Conservation (phyloP, 495 filamentous ascomycete species). For the Cryomyces minteri region DNA sequence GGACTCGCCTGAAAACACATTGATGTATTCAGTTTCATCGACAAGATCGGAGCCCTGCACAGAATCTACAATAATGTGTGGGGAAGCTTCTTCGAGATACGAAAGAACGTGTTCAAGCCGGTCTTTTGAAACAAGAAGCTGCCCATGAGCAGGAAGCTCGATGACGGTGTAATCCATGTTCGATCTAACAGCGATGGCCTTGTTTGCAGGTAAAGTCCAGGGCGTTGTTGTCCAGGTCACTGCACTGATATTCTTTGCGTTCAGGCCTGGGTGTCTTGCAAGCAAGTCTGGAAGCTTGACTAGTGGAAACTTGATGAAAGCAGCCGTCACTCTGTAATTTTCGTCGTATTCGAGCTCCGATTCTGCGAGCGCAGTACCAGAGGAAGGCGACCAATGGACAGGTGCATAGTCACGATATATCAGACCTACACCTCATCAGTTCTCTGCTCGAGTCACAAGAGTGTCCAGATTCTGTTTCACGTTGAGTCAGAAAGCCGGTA, state of each 20-base stretch:
- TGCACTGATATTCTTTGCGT: conserved; percentile 35
- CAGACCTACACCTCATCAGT: conserved; percentile 23
- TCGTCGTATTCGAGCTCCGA: conserved; percentile 93
- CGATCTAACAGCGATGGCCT: conserved; percentile 60
- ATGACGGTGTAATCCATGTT: conserved; percentile 59
- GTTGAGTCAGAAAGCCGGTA: neutral
- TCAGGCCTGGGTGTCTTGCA: neutral
- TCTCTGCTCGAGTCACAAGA: neutral
- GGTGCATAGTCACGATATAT: conserved; percentile 82
- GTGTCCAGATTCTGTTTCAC: neutral
- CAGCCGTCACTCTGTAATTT: conserved; percentile 59
- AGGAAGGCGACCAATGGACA: conserved; percentile 92
- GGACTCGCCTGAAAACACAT: conserved; percentile 36
- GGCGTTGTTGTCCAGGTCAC: conserved; percentile 97
- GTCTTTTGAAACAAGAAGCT: conserved; percentile 46
- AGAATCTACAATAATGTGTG: conserved; percentile 30
- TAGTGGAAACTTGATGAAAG: conserved; percentile 67
- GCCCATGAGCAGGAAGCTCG: conserved; percentile 30
- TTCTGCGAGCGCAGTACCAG: conserved; percentile 79
- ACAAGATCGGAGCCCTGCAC: conserved; percentile 49
- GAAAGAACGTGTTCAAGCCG: conserved; percentile 35
- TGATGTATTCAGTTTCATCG: conserved; percentile 41
- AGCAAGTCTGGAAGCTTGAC: conserved; percentile 29
- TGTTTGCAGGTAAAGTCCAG: conserved; percentile 91
- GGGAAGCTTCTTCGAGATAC: conserved; percentile 1